Percentiles rank a stretch among this genome's conserved stretches.
These are phyloP conservation scores for Diaporthe caulivora DNA, from an alignment of 2,329 filamentous ascomycete genomes.

Conservation along the genomic window DNA sequence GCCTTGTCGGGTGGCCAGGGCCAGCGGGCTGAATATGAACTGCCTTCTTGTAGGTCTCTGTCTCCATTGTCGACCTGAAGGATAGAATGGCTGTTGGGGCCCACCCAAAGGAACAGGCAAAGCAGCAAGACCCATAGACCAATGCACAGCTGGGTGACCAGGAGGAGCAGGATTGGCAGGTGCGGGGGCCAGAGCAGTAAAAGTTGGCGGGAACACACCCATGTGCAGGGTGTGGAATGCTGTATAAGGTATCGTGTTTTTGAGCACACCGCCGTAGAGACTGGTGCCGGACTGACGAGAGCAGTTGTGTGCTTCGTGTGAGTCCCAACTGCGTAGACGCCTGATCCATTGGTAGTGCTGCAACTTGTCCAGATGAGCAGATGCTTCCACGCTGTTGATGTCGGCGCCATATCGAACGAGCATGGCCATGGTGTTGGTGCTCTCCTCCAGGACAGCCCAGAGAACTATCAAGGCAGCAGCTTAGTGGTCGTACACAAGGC, in stretches of 20 bases:
- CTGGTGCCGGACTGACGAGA: not conserved
- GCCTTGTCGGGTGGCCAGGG: not conserved
- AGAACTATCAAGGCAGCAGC: not conserved
- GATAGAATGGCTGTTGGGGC: too few species aligned
- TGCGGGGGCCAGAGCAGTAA: not conserved
- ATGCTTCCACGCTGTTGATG: not conserved
- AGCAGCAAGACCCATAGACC: too few species aligned
- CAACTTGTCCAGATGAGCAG: not conserved
- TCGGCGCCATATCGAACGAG: not conserved
- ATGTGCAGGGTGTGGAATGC: too few species aligned
- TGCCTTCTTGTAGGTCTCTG: accelerated
- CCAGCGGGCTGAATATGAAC: not conserved
- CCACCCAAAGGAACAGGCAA: not conserved
- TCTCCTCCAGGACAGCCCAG: not conserved
- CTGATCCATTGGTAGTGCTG: not conserved
- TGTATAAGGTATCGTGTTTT: too few species aligned
- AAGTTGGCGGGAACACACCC: too few species aligned
- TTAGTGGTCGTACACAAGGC: not conserved
- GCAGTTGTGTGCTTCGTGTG: not conserved
- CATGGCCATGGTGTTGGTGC: not conserved
- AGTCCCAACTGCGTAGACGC: not conserved
- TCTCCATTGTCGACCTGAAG: not conserved
- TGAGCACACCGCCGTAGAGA: too few species aligned
- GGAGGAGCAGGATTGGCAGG: not conserved
- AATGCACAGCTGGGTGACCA: too few species aligned